Conservation (phyloP, 2,329 filamentous ascomycete genomes). For the Sporothrix luriei region DNA sequence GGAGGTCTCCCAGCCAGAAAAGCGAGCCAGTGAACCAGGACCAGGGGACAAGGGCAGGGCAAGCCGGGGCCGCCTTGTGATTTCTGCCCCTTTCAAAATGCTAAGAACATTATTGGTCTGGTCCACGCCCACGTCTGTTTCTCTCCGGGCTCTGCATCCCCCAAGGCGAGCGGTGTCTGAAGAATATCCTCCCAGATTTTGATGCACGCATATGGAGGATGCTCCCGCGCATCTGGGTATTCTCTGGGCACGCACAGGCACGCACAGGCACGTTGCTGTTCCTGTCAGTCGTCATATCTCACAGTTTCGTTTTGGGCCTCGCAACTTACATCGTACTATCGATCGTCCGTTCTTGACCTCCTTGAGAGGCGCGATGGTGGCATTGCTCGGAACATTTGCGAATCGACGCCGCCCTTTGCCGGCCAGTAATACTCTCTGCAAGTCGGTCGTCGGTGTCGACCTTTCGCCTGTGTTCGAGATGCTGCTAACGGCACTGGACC, state of each 20-base stretch:
- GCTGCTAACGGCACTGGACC: constrained; percentile 18
- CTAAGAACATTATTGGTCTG: constrained; percentile 6
- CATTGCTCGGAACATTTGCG: background rate
- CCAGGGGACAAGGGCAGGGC: background rate
- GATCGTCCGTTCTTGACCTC: constrained; percentile 22
- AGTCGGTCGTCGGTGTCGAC: constrained; percentile 2
- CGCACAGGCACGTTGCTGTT: constrained; percentile 8
- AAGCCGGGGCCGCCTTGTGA: constrained; percentile 7
- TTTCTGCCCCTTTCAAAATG: background rate
- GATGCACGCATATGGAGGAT: background rate
- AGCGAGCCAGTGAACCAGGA: background rate
- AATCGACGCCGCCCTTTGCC: background rate
- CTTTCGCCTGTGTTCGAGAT: background rate
- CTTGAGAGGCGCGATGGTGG: constrained; percentile 11
- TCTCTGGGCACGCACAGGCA: background rate
- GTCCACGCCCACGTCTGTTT: constrained; percentile 5
- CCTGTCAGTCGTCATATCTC: constrained; percentile 29
- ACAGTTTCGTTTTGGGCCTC: background rate
- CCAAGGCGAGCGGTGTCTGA: constrained; percentile 27
- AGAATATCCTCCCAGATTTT: background rate
- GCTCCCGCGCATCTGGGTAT: constrained; percentile 21
- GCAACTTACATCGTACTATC: constrained; percentile 19
- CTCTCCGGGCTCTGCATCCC: constrained; percentile 2
- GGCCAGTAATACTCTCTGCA: background rate
- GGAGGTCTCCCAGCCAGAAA: background rate